Conservation (phyloP, 208 protist species). For the Tritrichomonas musculus region DNA sequence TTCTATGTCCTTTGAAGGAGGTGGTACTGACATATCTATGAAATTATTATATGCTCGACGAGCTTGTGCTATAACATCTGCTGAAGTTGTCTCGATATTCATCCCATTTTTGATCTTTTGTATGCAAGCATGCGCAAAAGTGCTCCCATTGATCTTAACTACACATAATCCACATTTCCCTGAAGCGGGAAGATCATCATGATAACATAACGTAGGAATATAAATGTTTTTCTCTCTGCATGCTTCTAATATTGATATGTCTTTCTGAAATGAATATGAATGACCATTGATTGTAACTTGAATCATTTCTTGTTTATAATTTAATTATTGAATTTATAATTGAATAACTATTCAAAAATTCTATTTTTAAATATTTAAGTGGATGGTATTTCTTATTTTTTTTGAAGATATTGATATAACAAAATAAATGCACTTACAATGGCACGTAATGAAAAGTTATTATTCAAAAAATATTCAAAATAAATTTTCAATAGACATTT, state of each 20-base stretch:
- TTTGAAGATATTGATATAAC: too few relatives aligned
- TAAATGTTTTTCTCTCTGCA: neutral
- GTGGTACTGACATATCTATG: neutral
- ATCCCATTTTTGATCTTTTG: neutral
- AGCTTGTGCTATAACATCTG: neutral
- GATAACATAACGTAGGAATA: neutral
- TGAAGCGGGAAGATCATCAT: neutral
- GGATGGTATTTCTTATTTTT: too few relatives aligned
- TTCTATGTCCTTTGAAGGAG: conserved; percentile 12
- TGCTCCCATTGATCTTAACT: neutral
- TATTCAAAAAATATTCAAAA: too few relatives aligned
- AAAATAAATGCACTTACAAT: too few relatives aligned
- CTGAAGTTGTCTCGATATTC: neutral
- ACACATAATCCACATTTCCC: conserved; percentile 5
- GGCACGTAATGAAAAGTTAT: too few relatives aligned
- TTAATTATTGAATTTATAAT: too few relatives aligned
- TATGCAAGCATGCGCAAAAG: neutral
- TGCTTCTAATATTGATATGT: neutral
- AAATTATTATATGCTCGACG: neutral
- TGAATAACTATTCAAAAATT: neutral
- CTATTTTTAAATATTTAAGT: too few relatives aligned
- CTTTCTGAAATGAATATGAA: neutral
- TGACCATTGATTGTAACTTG: neutral
- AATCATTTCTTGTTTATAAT: neutral
- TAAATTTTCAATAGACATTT: too few relatives aligned